A percentile compares a stretch with the other conserved stretches of the same genome.
Conservation (phyloP, 768 basidiomycete species). For the Suillus americanus region DNA sequence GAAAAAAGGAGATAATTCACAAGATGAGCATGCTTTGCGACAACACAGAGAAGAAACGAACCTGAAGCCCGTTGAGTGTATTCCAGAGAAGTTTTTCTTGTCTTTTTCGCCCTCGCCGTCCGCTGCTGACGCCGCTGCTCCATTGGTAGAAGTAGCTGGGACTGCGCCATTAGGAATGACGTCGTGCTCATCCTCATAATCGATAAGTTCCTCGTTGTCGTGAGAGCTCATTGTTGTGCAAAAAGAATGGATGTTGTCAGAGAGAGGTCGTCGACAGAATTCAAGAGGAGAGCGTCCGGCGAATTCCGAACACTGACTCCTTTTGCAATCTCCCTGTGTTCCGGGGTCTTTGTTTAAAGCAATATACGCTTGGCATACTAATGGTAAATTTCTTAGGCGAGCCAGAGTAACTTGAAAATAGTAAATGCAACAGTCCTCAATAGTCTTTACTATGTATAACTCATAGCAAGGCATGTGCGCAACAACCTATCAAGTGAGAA, state of each 20-base stretch:
- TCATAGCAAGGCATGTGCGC: background rate
- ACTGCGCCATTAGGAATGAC: conserved; percentile 60
- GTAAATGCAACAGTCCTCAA: background rate
- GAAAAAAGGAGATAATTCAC: conserved; percentile 9
- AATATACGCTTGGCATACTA: background rate
- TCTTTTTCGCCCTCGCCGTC: conserved; percentile 69
- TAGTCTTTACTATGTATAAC: background rate
- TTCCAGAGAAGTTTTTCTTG: conserved; percentile 98
- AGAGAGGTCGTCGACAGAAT: conserved; percentile 29
- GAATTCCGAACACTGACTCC: background rate
- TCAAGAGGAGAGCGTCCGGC: background rate
- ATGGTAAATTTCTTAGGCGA: background rate
- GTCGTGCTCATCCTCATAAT: conserved; percentile 92
- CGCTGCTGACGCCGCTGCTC: conserved; percentile 43
- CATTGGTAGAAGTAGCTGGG: conserved; percentile 46
- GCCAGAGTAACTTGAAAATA: background rate
- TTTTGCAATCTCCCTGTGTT: background rate
- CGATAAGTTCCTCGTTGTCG: conserved; percentile 91
- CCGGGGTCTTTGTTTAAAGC: background rate
- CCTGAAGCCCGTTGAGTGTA: conserved; percentile 99
- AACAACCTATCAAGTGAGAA: background rate
- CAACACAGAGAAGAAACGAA: conserved; percentile 33
- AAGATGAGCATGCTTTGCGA: too few species aligned
- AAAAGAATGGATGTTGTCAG: conserved; percentile 23
- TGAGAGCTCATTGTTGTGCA: conserved; percentile 65